Conservation (phyloP, 768 basidiomycete genomes). For the Phaffia australis region DNA sequence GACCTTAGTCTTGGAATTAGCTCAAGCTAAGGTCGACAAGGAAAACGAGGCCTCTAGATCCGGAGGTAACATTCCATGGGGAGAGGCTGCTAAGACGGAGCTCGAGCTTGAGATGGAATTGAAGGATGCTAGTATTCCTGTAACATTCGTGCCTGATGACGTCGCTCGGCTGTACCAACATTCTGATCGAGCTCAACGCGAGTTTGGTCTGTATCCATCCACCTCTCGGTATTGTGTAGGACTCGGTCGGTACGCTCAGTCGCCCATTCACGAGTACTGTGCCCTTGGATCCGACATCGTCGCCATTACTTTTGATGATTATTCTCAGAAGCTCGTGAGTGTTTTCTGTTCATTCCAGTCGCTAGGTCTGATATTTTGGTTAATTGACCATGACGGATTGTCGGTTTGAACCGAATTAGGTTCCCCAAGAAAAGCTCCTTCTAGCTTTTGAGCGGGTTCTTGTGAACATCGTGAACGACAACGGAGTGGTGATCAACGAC, state of each 20-base stretch:
- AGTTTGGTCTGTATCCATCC: constrained; percentile 65
- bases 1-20: constrained; percentile 31
- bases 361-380: background rate
- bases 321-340: constrained; percentile 72
- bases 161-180: constrained; percentile 90
- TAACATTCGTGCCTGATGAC: constrained; percentile 78
- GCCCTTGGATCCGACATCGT: constrained; percentile 75
- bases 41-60: constrained; percentile 1
- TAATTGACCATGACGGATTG: background rate
- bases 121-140: constrained; percentile 43
- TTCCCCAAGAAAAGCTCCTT: constrained; percentile 74
- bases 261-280: constrained; percentile 85
- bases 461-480: constrained; percentile 79
- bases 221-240: constrained; percentile 88
- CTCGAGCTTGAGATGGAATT: constrained; percentile 30
- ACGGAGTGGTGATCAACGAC: constrained; percentile 93
- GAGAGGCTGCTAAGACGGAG: constrained; percentile 1
- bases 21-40: constrained; percentile 24
- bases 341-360: background rate
- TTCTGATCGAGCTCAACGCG: constrained; percentile 69
- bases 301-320: constrained; percentile 71
- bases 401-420: constrained; percentile 42
- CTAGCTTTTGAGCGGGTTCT: constrained; percentile 70
- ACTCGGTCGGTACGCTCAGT: constrained; percentile 83
- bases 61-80: background rate